phyloP scores from a whole-genome alignment of 2,329 filamentous ascomycete species.

The Thelonectria blattea region DNA sequence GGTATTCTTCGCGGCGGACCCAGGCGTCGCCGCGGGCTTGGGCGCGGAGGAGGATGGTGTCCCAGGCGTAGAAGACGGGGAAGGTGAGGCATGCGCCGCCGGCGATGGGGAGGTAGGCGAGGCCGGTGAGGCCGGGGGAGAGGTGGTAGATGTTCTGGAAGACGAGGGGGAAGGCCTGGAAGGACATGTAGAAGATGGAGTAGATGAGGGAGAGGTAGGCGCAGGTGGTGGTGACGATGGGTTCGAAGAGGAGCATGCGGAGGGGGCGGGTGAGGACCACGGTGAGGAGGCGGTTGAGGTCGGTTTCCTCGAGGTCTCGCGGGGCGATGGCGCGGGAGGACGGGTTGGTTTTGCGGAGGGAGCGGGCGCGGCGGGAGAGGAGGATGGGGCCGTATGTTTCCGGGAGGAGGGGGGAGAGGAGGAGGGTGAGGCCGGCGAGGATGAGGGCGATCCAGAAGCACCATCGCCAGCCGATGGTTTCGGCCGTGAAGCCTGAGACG shows the following conservation, averaged over 20 bases:
- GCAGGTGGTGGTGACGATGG: conserved; percentile 74
- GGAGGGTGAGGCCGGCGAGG: conserved; percentile 66
- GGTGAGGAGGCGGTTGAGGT: conserved; percentile 64
- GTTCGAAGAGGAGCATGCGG: conserved; percentile 74
- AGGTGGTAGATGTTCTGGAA: conserved; percentile 69
- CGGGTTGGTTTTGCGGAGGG: conserved; percentile 62
- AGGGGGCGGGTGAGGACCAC: conserved; percentile 75
- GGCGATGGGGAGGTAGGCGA: conserved; percentile 73
- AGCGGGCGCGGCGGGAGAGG: conserved; percentile 60
- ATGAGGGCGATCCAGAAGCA: conserved; percentile 74
- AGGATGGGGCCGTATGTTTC: conserved; percentile 68
- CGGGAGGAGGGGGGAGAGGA: conserved; percentile 67
- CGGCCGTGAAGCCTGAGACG: conserved; percentile 65
- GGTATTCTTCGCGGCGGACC: conserved; percentile 68
- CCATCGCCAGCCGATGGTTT: conserved; percentile 71
- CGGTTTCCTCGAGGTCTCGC: conserved; percentile 66
- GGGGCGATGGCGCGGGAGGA: conserved; percentile 60
- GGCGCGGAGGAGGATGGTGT: conserved; percentile 62
- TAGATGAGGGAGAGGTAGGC: conserved; percentile 75
- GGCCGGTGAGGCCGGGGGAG: conserved; percentile 66
- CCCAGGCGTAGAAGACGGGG: conserved; percentile 69
- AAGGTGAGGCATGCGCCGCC: conserved; percentile 65
- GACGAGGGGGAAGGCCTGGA: conserved; percentile 76
- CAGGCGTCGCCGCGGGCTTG: conserved; percentile 58
- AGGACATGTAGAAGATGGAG: conserved; percentile 72